Evolutionary conservation across 139 green algal genomes (phyloP), one percentile per base, ranked within the genome.

Genomic region (Dunaliella primolecta): DNA sequence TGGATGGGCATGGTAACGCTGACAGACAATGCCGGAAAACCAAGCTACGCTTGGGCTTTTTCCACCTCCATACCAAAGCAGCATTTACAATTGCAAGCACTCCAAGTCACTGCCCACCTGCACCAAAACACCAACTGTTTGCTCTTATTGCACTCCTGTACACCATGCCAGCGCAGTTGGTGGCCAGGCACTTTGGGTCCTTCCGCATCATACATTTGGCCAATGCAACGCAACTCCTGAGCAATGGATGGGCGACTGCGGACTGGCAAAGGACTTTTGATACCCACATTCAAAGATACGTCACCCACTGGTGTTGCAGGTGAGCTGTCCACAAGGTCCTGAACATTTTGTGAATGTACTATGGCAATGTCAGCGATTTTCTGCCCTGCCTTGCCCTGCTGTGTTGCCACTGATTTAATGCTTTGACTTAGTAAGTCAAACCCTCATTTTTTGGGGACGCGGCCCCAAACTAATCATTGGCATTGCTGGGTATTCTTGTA

Each of bases 301-400:
- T 57, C 38, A 32, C 80, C 27, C 75, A 77, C 55, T 84, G 80
- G 80, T 84, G 80, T 30, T 84, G 80, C 46, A 84, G 80, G 80
- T 84, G 31, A 31, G 46, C 46, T 25, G 7, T 15, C 15, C 46
- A 64, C 7, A 64, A 15, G 46, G 46, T 25, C 7, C 15, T 64
- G 46, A 64, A 15, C 15, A 15, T 64, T 64, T 64, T 64, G 46
- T 64, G 46, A 64, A 64, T 15, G 7, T 64, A 15, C 46, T 15
- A 15, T 15, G 7, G 46, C 46, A 64, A 15, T 64, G 46, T 64
- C 46, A 64, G 46, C 7, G 46, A 64, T 15, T 64, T 64, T 25
- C 46, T 25, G 46, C 7, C 7, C 15, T 64, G 46, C 46, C 15
- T 64, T 64, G 15, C 15, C 46, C 46, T 64, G 7, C 7, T 15